Conservation (phyloP, 1,284 basidiomycete genomes). For the Rhodotorula sp. region DNA sequence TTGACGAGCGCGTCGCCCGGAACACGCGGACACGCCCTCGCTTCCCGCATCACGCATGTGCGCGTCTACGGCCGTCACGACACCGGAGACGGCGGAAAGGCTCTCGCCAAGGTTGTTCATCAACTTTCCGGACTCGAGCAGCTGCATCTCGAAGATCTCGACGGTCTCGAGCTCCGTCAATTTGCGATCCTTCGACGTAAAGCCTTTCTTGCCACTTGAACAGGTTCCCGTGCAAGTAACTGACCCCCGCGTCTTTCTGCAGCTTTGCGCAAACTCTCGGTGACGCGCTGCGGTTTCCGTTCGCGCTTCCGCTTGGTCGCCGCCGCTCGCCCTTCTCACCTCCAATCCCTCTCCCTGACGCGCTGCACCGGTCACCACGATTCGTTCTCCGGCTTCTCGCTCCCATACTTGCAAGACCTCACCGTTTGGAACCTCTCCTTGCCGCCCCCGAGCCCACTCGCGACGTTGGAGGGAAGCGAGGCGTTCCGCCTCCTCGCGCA, state of each 20-base stretch:
- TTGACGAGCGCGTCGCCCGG: not conserved
- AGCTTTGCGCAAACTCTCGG: constrained; percentile 10
- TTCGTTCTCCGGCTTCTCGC: constrained; percentile 17
- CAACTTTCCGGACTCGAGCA: constrained; percentile 11
- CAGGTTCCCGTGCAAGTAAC: not conserved
- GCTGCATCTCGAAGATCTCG: constrained; percentile 23
- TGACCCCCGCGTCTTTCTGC: not conserved
- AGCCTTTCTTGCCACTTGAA: not conserved
- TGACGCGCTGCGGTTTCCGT: constrained; percentile 25
- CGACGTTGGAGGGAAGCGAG: constrained; percentile 17
- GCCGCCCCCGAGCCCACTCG: constrained; percentile 22
- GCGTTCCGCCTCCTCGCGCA: constrained; percentile 11
- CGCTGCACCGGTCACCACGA: constrained; percentile 27
- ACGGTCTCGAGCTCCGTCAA: constrained; percentile 21
- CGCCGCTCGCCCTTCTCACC: not conserved
- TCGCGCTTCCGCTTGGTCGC: constrained; percentile 19
- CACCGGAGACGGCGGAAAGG: constrained; percentile 12
- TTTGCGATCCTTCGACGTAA: constrained; percentile 11
- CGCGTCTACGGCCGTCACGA: constrained; percentile 7
- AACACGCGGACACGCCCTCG: constrained; percentile 1
- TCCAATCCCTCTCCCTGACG: constrained; percentile 14
- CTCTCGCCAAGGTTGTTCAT: constrained; percentile 13
- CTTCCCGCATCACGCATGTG: not conserved
- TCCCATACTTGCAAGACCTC: constrained; percentile 12
- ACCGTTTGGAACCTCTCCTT: constrained; percentile 14